A percentile compares a stretch with the other conserved stretches of the same genome.
These are phyloP conservation scores for Aspergillus felis DNA, from an alignment of 2,329 filamentous ascomycete genomes.

Conservation along the genomic window DNA sequence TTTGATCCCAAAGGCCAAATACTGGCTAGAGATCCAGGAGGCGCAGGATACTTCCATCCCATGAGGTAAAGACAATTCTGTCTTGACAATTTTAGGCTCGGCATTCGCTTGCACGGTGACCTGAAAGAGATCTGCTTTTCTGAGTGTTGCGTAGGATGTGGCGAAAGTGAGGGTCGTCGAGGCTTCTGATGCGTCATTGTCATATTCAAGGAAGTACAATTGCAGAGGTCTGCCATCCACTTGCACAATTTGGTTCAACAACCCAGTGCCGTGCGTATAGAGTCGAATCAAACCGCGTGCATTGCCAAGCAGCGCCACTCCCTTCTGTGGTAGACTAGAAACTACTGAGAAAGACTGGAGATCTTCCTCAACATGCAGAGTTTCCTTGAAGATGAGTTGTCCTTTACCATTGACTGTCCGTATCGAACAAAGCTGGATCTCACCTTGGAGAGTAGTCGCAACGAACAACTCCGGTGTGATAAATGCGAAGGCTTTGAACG, in stretches of 20 bases:
- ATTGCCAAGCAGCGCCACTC: constrained; percentile 34
- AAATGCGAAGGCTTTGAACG: constrained; percentile 31
- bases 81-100: constrained; percentile 37
- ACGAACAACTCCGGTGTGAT: constrained; percentile 32
- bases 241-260: constrained; percentile 23
- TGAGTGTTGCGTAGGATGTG: constrained; percentile 21
- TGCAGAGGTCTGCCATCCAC: constrained; percentile 25
- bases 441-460: constrained; percentile 25
- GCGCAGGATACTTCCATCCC: constrained; percentile 53
- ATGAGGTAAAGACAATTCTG: constrained; percentile 32
- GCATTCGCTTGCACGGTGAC: constrained; percentile 12
- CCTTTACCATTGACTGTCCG: constrained; percentile 5
- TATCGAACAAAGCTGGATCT: constrained; percentile 30
- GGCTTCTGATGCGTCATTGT: constrained; percentile 1
- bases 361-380: constrained; percentile 25
- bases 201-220: constrained; percentile 23
- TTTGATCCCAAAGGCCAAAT: constrained; percentile 54
- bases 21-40: constrained; percentile 28
- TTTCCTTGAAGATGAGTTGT: constrained; percentile 18
- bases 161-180: constrained; percentile 21
- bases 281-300: constrained; percentile 29
- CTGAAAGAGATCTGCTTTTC: constrained; percentile 28
- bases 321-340: constrained; percentile 23
- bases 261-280: constrained; percentile 31
- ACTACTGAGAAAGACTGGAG: constrained; percentile 29